These are phyloP conservation scores for Tetrastigma voinierianum DNA, from an alignment of 164 flowering plant genomes.

Conservation along the genomic window DNA sequence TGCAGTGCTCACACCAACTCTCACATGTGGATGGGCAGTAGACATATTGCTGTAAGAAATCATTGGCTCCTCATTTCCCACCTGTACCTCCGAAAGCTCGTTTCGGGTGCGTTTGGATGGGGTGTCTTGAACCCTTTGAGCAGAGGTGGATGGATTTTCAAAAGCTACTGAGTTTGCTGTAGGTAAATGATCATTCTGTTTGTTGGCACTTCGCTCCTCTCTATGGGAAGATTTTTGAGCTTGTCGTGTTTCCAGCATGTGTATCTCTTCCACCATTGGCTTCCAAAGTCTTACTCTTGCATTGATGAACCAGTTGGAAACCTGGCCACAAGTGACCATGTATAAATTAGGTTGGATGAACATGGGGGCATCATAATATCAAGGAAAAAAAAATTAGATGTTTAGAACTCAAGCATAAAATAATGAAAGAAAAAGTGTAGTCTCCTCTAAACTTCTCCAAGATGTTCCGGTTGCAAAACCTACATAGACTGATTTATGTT, in stretches of 20 bases:
- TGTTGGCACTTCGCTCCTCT: slow-evolving; percentile 26
- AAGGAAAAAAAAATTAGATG: neutral
- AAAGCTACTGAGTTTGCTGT: slow-evolving; percentile 21
- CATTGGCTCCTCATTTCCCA: slow-evolving; percentile 19
- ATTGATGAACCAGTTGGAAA: slow-evolving; percentile 87
- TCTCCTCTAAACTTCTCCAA: too few species aligned
- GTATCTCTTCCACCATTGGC: slow-evolving; percentile 89
- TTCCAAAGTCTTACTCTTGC: slow-evolving; percentile 91
- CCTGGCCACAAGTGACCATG: slow-evolving; percentile 35
- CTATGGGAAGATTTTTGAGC: slow-evolving; percentile 34
- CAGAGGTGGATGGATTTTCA: slow-evolving; percentile 31
- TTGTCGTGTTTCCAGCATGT: slow-evolving; percentile 67
- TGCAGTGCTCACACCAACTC: slow-evolving; percentile 25
- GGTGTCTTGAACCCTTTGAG: slow-evolving; percentile 28
- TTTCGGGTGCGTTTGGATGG: slow-evolving; percentile 41
- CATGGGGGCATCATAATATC: too few species aligned
- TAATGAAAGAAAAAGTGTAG: neutral
- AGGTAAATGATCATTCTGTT: slow-evolving; percentile 23
- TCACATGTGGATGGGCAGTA: slow-evolving; percentile 27
- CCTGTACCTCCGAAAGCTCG: slow-evolving; percentile 28
- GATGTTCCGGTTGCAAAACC: neutral
- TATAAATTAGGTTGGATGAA: neutral
- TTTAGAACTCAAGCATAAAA: neutral
- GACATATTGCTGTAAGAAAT: slow-evolving; percentile 35
- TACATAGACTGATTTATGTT: neutral